phyloP scores from a whole-genome alignment of 345 rosid genomes.

The Salix arbutifolia region DNA sequence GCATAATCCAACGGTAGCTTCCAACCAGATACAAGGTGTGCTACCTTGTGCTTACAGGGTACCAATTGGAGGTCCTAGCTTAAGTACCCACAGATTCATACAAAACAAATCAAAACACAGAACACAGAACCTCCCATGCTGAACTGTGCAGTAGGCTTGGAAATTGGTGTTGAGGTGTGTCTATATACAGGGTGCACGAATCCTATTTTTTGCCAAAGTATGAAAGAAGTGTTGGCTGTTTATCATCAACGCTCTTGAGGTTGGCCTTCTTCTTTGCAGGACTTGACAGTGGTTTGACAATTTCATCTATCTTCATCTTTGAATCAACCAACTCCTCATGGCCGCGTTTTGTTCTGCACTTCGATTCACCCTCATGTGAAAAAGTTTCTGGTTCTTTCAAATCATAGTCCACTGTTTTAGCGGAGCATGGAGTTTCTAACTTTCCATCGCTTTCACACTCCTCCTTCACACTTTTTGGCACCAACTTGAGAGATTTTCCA shows the following conservation, averaged over 20 bases:
- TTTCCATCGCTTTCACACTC: slow-evolving; percentile 23
- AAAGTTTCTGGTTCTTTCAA: background rate
- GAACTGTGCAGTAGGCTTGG: too few relatives aligned
- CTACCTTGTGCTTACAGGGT: too few relatives aligned
- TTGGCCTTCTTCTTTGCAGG: slow-evolving; percentile 43
- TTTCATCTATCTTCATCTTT: slow-evolving; percentile 22
- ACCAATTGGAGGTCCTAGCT: too few relatives aligned
- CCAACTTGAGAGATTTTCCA: slow-evolving; percentile 12
- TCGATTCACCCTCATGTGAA: slow-evolving; percentile 18
- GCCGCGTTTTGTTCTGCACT: slow-evolving; percentile 41
- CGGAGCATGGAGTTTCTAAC: background rate
- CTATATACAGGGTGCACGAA: background rate
- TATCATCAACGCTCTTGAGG: slow-evolving; percentile 35
- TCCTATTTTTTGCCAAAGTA: slow-evolving; percentile 50
- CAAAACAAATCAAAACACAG: too few relatives aligned
- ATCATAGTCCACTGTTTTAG: slow-evolving; percentile 15
- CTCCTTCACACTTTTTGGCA: slow-evolving; percentile 23
- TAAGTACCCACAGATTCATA: too few relatives aligned
- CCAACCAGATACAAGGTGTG: too few relatives aligned
- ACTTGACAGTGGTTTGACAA: slow-evolving; percentile 8
- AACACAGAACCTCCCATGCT: too few relatives aligned
- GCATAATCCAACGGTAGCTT: too few relatives aligned
- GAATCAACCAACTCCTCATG: slow-evolving; percentile 31
- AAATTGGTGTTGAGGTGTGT: too few relatives aligned
- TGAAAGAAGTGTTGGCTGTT: slow-evolving; percentile 58